Evolutionary conservation across 2,329 filamentous ascomycete genomes (phyloP).

Genomic region (Nothomitra cinnamomea): DNA sequence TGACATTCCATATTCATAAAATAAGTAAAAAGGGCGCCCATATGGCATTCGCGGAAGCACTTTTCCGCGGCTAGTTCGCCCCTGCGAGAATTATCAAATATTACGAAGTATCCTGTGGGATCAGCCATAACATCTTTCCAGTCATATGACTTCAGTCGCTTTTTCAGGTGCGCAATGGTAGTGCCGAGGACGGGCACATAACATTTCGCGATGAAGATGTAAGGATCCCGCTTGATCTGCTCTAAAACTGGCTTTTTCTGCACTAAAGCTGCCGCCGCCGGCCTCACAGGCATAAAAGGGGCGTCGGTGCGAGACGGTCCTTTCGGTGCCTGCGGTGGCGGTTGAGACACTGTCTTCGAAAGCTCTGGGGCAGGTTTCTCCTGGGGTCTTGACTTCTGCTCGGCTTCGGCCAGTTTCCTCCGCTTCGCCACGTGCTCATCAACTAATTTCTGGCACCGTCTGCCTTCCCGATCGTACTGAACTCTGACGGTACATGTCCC

Average conservation of each 20-base stretch:
- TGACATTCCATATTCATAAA: slow-evolving; percentile 80
- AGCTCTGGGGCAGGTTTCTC: slow-evolving; percentile 13
- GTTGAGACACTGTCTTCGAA: slow-evolving; percentile 26
- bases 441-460: slow-evolving; percentile 63
- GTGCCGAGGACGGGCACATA: slow-evolving; percentile 75
- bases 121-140: slow-evolving; percentile 75
- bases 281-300: slow-evolving; percentile 8
- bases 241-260: slow-evolving; percentile 50
- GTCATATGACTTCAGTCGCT: slow-evolving; percentile 65
- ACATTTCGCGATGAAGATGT: slow-evolving; percentile 74
- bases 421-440: slow-evolving; percentile 53
- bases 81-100: slow-evolving; percentile 63
- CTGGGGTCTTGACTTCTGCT: slow-evolving; percentile 15
- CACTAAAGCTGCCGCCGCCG: slow-evolving; percentile 32
- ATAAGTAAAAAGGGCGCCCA: slow-evolving; percentile 79
- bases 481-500: slow-evolving; percentile 59
- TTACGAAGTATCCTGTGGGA: slow-evolving; percentile 72
- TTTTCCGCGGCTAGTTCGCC: slow-evolving; percentile 68
- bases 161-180: slow-evolving; percentile 80
- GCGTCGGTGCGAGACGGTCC: slow-evolving; percentile 43
- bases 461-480: slow-evolving; percentile 76
- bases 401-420: slow-evolving; percentile 28
- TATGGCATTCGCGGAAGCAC: slow-evolving; percentile 64
- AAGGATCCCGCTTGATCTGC: slow-evolving; percentile 62
- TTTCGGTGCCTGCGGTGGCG: slow-evolving; percentile 73